Base-by-base conservation (phyloP, 2,329 filamentous ascomycete genomes). In the Fusarium euwallaceae region DNA sequence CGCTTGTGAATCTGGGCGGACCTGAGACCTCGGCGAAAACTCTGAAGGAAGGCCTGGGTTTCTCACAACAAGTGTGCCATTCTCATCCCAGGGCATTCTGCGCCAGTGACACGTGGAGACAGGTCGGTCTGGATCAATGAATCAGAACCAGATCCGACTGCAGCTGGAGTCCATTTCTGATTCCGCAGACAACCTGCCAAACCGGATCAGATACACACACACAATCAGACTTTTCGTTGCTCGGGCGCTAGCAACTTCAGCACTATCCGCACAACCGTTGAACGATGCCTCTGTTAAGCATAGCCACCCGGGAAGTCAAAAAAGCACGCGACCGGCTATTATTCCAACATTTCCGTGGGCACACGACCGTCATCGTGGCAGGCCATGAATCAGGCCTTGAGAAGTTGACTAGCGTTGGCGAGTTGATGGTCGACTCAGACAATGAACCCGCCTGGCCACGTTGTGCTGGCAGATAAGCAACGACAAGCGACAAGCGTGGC, bases 21-120 rank as follows among this genome's bases (percentile, higher is more conserved):
- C 69, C 66, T 61, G 64, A 74, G 69, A 64, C 65, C 65, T 56
- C 22, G 41, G 58, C 64, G 72, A 74, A 75, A 74, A 75, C 61
- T 73, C 66, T 73, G 24, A 24, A 24, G 22, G 61, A 65, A 56
- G 45, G 48, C 71, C 51, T 62, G 71, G 53, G 27, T 64, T 67
- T 55, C 72, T 73, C 69, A 67, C 69, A 63, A 62, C 62, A 70
- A 53, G 43, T 56, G 72, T 70, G 66, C 51, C 65, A 73, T 70
- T 65, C 56, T 59, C 34, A 27, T 65, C 56, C 61, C 39, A 27
- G 53, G 51, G 45, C 27, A 55, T 32, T 53, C 66, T 70, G 36
- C 67, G 61, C 62, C 59, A 61, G 41, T 58, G 59, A 65, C 73
- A 75, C 70, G 72, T 75, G 72, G 73, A 71, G 41, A 59, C 51